Base-by-base conservation (phyloP, 352 stramenopile species). In the Elongisporangium undulatum region DNA sequence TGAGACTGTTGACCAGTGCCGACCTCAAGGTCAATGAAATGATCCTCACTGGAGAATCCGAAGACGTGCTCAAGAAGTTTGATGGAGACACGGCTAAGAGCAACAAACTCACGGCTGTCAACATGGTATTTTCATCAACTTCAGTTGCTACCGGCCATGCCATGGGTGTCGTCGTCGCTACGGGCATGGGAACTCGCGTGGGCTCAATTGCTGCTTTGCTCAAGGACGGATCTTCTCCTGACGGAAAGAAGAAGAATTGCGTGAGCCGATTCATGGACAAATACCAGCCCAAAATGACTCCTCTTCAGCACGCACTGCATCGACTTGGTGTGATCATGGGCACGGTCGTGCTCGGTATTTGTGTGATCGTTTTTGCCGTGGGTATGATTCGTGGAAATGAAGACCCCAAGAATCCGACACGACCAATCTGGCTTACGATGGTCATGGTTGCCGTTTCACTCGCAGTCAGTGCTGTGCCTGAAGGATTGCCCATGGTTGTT, bases 71-170 rank as follows among this genome's bases (percentile, higher is more conserved):
- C 10, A 90, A 92, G 71, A 82, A 84, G 50, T 80, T 71, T 34
- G 75, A 90, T 58, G 71, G 69, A 1, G 64, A 77, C 26, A 69
- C 70, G 62, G 69, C 62, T 17, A 72, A 71, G 53, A 75, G 60
- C 23, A 53, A 90, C 23, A 90, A 87, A 55, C 66, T 89, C 4
- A 90, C 80, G 13, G 78, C 79, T 1, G 65, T 75, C 57, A 82
- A 99, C 69, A 90, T 99, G 67, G 78, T 97, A 4, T 99, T 99
- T 72, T 80, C 65, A 64, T 98, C 60, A 66, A 98, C 71, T 39
- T 81, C 57, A 22, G 87, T 70, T 74, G 94, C 75, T 0, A 81
- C 68, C 0, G 80, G 80, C n/a, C 85, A 88, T 39, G 80, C 80
- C 8, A 71, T 59, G 9, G 80, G 77, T 13, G 68, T 90, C 22